Evolutionary conservation across 1,139 yeast genomes (phyloP).

Genomic region (Suhomyces panamericanus): DNA sequence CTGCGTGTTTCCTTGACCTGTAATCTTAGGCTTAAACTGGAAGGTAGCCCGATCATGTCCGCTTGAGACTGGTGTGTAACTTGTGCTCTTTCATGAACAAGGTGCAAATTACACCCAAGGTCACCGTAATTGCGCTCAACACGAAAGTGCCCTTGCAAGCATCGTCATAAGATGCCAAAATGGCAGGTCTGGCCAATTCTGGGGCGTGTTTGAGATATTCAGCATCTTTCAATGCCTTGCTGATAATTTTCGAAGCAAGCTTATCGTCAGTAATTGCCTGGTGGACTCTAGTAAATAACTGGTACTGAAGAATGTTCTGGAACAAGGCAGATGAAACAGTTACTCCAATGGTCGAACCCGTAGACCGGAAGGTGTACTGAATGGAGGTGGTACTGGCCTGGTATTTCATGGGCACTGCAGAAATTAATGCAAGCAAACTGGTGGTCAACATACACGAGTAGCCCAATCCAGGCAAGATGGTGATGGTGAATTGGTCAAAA

Average conservation of each 20-base stretch:
- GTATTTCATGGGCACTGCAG: conserved; percentile 24
- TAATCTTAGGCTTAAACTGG: too few relatives aligned
- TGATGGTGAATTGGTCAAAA: conserved; percentile 22
- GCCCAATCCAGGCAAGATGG: conserved; percentile 23
- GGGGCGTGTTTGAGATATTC: conserved; percentile 23
- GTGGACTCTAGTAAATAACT: conserved; percentile 18
- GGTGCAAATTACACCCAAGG: conserved; percentile 20
- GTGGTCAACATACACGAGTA: conserved; percentile 26
- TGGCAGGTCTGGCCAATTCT: conserved; percentile 19
- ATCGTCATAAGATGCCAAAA: conserved; percentile 20
- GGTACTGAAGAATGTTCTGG: conserved; percentile 18
- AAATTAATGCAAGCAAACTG: conserved; percentile 26
- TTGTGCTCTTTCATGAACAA: conserved; percentile 30
- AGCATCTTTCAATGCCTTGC: conserved; percentile 22
- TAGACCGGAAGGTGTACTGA: conserved; percentile 29
- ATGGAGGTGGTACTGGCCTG: conserved; percentile 30
- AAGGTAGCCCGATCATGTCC: conserved; percentile 21
- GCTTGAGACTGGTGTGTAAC: conserved; percentile 38
- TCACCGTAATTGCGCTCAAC: conserved; percentile 19
- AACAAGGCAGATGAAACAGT: conserved; percentile 26
- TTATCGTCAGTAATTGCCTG: conserved; percentile 22
- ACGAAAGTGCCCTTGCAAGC: conserved; percentile 24
- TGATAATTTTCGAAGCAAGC: conserved; percentile 20
- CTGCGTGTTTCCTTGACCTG: too few relatives aligned
- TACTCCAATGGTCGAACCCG: conserved; percentile 29